phyloP scores from a whole-genome alignment of 768 basidiomycete genomes.

The Termitomyces sp. region DNA sequence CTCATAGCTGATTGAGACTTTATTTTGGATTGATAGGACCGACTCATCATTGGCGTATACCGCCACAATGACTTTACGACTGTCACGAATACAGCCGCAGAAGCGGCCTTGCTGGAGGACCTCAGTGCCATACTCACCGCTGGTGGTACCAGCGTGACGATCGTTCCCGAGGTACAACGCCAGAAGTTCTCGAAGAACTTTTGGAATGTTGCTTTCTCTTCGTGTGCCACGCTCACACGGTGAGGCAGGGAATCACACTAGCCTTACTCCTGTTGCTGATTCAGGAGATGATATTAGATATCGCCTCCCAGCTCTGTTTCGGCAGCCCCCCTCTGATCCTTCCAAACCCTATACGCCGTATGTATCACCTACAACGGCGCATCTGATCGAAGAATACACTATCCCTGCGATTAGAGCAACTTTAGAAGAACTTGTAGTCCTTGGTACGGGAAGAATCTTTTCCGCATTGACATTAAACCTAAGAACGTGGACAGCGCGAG shows the following conservation, averaged over 20 bases:
- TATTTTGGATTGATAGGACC: conserved; percentile 32
- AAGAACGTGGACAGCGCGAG: conserved; percentile 9
- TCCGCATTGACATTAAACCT: neutral
- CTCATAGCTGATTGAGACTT: neutral
- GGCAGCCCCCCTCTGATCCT: conserved; percentile 33
- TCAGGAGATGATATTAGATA: conserved; percentile 21
- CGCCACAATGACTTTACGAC: conserved; percentile 36
- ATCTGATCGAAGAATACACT: conserved; percentile 34
- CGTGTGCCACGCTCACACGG: conserved; percentile 45
- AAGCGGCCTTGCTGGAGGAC: conserved; percentile 36
- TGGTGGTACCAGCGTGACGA: conserved; percentile 41
- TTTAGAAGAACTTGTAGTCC: conserved; percentile 37
- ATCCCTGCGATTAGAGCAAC: conserved; percentile 42
- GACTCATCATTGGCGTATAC: conserved; percentile 49
- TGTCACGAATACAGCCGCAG: conserved; percentile 34
- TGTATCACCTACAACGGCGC: conserved; percentile 33
- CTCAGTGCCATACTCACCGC: conserved; percentile 37
- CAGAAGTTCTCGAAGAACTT: conserved; percentile 59
- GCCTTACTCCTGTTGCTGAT: neutral
- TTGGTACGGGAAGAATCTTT: conserved; percentile 23
- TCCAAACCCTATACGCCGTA: conserved; percentile 32
- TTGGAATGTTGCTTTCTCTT: conserved; percentile 56
- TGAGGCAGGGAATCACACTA: conserved; percentile 11
- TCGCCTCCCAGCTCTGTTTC: conserved; percentile 47
- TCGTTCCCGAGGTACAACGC: conserved; percentile 58